Evolutionary conservation across 192 early-diverging fungal genomes (phyloP).

Genomic region (Mortierella alpina): DNA sequence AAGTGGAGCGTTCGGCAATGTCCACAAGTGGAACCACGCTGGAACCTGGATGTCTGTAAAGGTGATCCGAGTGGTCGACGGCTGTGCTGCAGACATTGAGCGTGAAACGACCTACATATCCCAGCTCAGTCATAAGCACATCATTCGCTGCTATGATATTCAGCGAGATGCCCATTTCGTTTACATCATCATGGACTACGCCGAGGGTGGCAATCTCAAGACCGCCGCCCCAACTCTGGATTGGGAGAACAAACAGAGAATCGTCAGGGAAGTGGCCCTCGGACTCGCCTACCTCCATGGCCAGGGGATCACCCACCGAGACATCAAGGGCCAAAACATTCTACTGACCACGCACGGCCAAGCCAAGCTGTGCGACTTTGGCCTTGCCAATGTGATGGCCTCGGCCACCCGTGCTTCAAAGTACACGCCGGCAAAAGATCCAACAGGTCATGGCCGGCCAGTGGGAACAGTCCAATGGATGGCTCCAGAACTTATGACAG

Average conservation of each 20-base stretch:
- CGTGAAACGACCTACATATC: background rate
- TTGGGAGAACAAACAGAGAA: conserved; percentile 15
- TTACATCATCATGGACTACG: conserved; percentile 11
- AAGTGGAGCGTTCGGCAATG: background rate
- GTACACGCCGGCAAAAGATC: background rate
- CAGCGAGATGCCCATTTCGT: background rate
- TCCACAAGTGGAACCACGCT: background rate
- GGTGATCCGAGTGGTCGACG: background rate
- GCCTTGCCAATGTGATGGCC: conserved; percentile 1
- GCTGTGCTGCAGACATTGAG: background rate
- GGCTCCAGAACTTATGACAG: conserved; percentile 9
- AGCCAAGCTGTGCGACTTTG: conserved; percentile 39
- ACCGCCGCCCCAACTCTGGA: background rate
- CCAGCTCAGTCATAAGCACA: background rate
- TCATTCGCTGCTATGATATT: conserved; percentile 8
- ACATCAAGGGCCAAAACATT: conserved; percentile 33
- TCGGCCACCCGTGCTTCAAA: background rate
- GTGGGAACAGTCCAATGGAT: background rate
- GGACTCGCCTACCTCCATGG: conserved; percentile 38
- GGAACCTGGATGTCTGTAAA: conserved; percentile 3
- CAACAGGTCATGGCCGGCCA: background rate
- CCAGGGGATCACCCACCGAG: conserved; percentile 30
- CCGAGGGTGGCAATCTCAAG: conserved; percentile 14
- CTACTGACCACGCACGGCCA: conserved; percentile 17
- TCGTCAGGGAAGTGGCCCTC: conserved; percentile 12